Evolutionary conservation across 306 rosid genomes (phyloP), one percentile per base, ranked within the genome.

Genomic region (Medicago ruthenica): DNA sequence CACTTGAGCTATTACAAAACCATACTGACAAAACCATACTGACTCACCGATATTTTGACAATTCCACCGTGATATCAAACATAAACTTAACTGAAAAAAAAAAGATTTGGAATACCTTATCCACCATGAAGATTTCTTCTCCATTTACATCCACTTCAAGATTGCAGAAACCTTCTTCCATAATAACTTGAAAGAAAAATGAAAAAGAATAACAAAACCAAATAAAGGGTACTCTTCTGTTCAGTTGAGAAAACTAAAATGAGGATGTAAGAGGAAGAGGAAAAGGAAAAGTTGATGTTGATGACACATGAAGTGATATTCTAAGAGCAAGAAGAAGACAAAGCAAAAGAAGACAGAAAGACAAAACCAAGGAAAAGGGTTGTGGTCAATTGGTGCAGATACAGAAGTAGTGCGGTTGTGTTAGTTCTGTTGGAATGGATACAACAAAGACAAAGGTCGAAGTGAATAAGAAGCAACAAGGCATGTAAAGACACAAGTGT

Each of bases 131-230:
- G 39, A 86, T 83, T 80, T 90, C 92, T 86, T 95, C 93, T 54
- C 97, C 97, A 82, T 95, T 90, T 72, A 95, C 93, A 81, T 92
- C 99, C 27, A 95, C 97, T 89, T 92, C 86, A 84, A 95, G 97
- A 77, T 92, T 85, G 83, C 93, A 87, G 83, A 67, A 83, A 77
- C 54, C 17, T 4, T 60, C 57, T 64, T 89, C 97, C 97, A 95
- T 92, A n/a, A n/a, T n/a, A 18, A 36, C 77, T 68, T 36, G 36
- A 62, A 68, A 73, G 63, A 42, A 68, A 53, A 54, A 31, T 27
- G 31, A 27, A 27, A 47, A 8, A 77, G 77, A 74, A 50, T 5
- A 74, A 41, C 0, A 67, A 78, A 69, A 76, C 80, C 79, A 57
- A 78, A 81, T 13, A 73, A 76, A 79, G 63, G 17, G 7, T 11